Base-by-base conservation (phyloP, 108 stramenopile species). In the Seminavis robusta region DNA sequence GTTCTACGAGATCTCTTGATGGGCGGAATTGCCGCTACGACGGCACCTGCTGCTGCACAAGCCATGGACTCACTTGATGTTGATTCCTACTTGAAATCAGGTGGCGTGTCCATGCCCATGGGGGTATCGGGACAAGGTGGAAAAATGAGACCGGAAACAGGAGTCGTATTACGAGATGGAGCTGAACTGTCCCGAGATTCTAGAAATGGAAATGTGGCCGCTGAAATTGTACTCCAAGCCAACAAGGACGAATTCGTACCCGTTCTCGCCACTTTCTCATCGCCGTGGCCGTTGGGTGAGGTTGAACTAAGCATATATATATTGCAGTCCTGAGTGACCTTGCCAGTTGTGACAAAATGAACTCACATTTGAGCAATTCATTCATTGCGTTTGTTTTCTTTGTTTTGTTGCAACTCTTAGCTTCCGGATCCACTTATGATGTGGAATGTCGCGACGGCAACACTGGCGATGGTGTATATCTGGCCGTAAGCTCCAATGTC, bases 111-210 rank as follows among this genome's bases (percentile, higher is more conserved):
- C 2, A 63, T 66, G 57, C 85, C 85, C 17, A 92, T 92, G 90
- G 90, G 90, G 1, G 83, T 92, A 0, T 60, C 60, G n/a, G 71
- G 80, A 23, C 84, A 89, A 54, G 86, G 84, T 9, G 90, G 90
- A 17, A 92, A 92, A 57, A 55, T 67, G 3, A 69, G 77, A 45
- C 90, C 90, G 3, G 63, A 72, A 59, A 92, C 86, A 0, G 86
- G 86, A 8, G 85, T 92, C 11, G 53, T 88, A 6, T 62, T 92
- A 33, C 67, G 86, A 0, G 90, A 88, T 42, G 90, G 90, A 0
- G 80, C 72, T 4, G 90, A 88, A 27, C 75, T 88, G 0, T 47
- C 65, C 7, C 72, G 80, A 42, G 76, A 81, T 34, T 1, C 69
- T 0, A 49, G 63, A 37, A 47, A 51, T 9, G 84, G 84, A 2